Conservation (phyloP, 2,329 filamentous ascomycete species). For the Lasiodiplodia hormozganensis region DNA sequence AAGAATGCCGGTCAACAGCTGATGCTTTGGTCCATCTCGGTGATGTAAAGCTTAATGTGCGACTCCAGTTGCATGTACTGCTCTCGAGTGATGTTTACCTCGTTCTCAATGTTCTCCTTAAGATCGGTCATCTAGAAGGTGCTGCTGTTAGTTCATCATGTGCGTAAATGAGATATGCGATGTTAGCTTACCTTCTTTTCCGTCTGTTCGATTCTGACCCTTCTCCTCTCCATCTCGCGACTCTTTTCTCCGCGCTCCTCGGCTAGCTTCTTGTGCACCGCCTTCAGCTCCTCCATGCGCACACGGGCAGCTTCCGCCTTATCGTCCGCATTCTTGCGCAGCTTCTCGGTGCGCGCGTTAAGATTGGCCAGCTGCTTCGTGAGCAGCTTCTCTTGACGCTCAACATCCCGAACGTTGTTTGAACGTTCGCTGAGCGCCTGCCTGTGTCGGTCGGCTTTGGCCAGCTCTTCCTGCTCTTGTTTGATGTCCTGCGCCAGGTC, state of each 20-base stretch:
- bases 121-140: slow-evolving; percentile 84
- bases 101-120: slow-evolving; percentile 96
- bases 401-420: slow-evolving; percentile 90
- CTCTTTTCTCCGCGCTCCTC: slow-evolving; percentile 87
- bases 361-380: slow-evolving; percentile 85
- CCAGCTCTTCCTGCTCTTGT: slow-evolving; percentile 90
- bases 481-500: slow-evolving; percentile 84
- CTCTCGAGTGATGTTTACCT: slow-evolving; percentile 87
- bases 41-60: slow-evolving; percentile 97
- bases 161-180: neutral
- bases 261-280: slow-evolving; percentile 78
- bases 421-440: slow-evolving; percentile 88
- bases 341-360: slow-evolving; percentile 83
- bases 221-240: slow-evolving; percentile 88
- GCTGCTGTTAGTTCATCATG: neutral
- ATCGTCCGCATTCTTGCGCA: slow-evolving; percentile 79
- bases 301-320: slow-evolving; percentile 83
- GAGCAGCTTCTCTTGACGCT: slow-evolving; percentile 83
- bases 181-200: slow-evolving; percentile 84
- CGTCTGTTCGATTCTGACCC: slow-evolving; percentile 95
- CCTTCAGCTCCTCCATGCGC: slow-evolving; percentile 88
- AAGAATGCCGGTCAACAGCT: slow-evolving; percentile 33
- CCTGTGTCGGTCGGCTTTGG: slow-evolving; percentile 78
- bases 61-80: slow-evolving; percentile 98
- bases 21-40: slow-evolving; percentile 95